These are phyloP conservation scores for Combretum micranthum DNA, from an alignment of 345 rosid genomes.

Conservation along the genomic window DNA sequence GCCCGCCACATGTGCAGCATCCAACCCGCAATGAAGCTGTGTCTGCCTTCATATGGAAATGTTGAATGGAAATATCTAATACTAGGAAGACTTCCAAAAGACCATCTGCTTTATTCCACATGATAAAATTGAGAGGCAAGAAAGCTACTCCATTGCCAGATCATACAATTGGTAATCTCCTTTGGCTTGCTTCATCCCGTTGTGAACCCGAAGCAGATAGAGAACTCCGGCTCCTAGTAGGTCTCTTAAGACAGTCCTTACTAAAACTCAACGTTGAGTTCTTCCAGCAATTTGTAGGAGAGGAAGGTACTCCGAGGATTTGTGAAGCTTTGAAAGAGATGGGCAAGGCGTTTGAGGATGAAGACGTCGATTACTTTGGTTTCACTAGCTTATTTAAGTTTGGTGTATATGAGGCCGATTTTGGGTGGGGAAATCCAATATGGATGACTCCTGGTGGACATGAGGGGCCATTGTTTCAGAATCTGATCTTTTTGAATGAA, in stretches of 20 bases:
- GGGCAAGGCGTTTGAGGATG: neutral
- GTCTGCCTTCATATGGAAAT: slow-evolving; percentile 39
- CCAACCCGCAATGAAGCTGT: slow-evolving; percentile 46
- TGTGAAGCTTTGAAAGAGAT: slow-evolving; percentile 9
- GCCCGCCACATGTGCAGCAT: slow-evolving; percentile 18
- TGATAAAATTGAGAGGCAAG: slow-evolving; percentile 29
- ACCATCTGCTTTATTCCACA: slow-evolving; percentile 26
- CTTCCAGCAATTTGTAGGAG: slow-evolving; percentile 10
- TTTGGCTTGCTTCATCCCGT: slow-evolving; percentile 16
- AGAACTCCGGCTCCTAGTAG: slow-evolving; percentile 9
- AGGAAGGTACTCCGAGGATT: slow-evolving; percentile 4
- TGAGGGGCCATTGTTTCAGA: neutral
- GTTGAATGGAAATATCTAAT: slow-evolving; percentile 22
- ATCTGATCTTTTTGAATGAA: slow-evolving; percentile 10
- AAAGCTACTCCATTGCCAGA: slow-evolving; percentile 16
- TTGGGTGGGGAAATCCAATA: slow-evolving; percentile 27
- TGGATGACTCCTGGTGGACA: slow-evolving; percentile 8
- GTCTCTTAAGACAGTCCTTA: slow-evolving; percentile 6
- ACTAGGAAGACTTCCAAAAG: slow-evolving; percentile 12
- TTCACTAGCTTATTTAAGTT: slow-evolving; percentile 19
- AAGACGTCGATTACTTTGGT: slow-evolving; percentile 10
- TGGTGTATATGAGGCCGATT: slow-evolving; percentile 20
- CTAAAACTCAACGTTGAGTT: slow-evolving; percentile 11
- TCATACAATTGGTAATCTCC: slow-evolving; percentile 34
- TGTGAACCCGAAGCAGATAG: slow-evolving; percentile 1